Conservation (phyloP, 805 yeast genomes). For the Candida berthetii region DNA sequence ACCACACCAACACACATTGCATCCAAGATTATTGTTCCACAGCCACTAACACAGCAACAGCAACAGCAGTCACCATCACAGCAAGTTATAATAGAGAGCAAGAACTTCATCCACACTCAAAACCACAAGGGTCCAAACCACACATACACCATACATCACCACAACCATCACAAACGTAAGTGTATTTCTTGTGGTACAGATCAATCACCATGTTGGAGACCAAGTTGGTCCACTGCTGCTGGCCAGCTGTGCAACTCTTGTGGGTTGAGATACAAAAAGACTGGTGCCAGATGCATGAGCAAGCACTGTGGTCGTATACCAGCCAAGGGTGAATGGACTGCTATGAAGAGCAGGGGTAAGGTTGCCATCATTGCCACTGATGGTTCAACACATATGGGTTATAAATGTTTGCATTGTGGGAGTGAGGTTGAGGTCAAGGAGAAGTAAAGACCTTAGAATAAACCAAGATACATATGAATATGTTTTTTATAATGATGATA, state of each 20-base stretch:
- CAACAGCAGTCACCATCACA: conserved; percentile 12
- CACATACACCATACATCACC: conserved; percentile 22
- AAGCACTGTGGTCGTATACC: conserved; percentile 79
- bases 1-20: not conserved
- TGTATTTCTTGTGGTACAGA: conserved; percentile 90
- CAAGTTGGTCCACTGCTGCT: conserved; percentile 84
- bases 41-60: not conserved
- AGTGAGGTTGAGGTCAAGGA: conserved; percentile 43
- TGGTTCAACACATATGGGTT: conserved; percentile 25
- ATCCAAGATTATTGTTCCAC: too few relatives aligned
- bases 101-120: conserved; percentile 19
- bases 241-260: conserved; percentile 98
- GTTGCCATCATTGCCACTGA: conserved; percentile 22
- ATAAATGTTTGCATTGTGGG: conserved; percentile 55
- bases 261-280: conserved; percentile 90
- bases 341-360: conserved; percentile 72
- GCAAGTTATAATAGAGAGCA: conserved; percentile 9
- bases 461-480: too few relatives aligned
- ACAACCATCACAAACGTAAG: conserved; percentile 33
- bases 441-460: conserved; percentile 2
- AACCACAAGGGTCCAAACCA: conserved; percentile 21
- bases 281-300: conserved; percentile 85
- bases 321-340: conserved; percentile 91
- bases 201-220: conserved; percentile 98
- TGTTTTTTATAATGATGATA: too few relatives aligned